phyloP scores from a whole-genome alignment of 1,284 basidiomycete genomes.

The Pyrrhoderma lamaoense region DNA sequence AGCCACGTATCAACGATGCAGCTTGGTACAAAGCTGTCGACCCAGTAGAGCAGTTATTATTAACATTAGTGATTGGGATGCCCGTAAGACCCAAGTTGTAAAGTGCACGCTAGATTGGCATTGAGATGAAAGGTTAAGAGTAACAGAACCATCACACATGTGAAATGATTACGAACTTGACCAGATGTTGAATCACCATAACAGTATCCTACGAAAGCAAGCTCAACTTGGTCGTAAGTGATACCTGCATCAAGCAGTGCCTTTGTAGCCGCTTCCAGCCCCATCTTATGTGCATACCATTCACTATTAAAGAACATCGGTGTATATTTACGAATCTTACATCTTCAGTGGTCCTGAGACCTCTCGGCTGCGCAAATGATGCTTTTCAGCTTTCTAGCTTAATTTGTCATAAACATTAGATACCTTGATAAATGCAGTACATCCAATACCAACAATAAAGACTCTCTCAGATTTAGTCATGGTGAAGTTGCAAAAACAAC shows the following conservation, averaged over 20 bases:
- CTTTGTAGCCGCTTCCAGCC: slow-evolving; percentile 78
- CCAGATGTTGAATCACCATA: slow-evolving; percentile 79
- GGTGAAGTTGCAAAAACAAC: neutral
- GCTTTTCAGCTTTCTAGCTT: neutral
- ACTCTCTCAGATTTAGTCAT: slow-evolving; percentile 39
- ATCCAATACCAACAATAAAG: slow-evolving; percentile 72
- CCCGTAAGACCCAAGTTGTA: slow-evolving; percentile 81
- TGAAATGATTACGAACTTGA: slow-evolving; percentile 41
- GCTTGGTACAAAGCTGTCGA: slow-evolving; percentile 69
- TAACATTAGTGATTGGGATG: slow-evolving; percentile 83
- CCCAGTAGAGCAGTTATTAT: slow-evolving; percentile 80
- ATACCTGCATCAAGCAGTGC: slow-evolving; percentile 81
- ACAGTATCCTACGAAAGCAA: slow-evolving; percentile 74
- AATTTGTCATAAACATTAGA: neutral
- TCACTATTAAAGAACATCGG: neutral
- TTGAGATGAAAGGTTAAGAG: neutral
- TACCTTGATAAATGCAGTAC: slow-evolving; percentile 77
- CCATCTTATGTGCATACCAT: slow-evolving; percentile 43
- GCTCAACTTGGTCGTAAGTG: slow-evolving; percentile 67
- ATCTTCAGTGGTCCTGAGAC: slow-evolving; percentile 56
- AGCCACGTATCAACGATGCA: slow-evolving; percentile 60
- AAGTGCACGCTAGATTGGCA: slow-evolving; percentile 51
- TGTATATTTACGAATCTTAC: slow-evolving; percentile 33
- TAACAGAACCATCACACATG: no score
- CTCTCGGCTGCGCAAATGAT: slow-evolving; percentile 44